These are phyloP conservation scores for Exophiala mesophila DNA, from an alignment of 2,329 filamentous ascomycete genomes.

Conservation along the genomic window DNA sequence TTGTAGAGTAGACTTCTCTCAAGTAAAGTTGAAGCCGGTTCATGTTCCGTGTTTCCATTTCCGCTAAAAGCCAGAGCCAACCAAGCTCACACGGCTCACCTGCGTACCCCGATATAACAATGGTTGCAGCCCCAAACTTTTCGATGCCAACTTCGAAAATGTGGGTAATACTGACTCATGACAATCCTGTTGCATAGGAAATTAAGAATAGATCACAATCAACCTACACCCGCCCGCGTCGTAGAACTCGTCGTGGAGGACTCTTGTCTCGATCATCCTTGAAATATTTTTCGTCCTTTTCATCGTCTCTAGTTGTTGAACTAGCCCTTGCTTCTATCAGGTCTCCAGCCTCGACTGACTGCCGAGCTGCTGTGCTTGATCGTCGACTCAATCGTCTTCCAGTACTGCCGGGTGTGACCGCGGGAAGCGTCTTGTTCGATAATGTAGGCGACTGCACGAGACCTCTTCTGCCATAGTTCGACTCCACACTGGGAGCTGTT, in stretches of 20 bases:
- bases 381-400: constrained; percentile 17
- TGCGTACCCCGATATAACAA: no score
- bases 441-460: constrained; percentile 16
- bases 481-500: constrained; percentile 2
- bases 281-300: constrained; percentile 1
- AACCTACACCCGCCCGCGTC: not conserved
- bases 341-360: constrained; percentile 13
- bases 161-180: no score
- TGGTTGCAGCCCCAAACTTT: no score
- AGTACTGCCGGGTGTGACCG: constrained; percentile 12
- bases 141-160: no score
- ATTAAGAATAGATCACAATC: no score
- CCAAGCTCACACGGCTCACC: no score
- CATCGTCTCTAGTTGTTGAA: constrained; percentile 1
- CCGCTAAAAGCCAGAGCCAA: no score
- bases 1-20: no score
- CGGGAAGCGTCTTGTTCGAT: constrained; percentile 12
- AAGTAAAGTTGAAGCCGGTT: no score
- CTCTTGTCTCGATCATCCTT: constrained; percentile 1
- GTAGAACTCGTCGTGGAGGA: not conserved
- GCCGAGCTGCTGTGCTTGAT: constrained; percentile 10
- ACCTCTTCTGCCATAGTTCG: constrained; percentile 2
- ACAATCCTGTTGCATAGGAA: no score
- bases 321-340: not conserved
- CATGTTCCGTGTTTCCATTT: no score